Conservation (phyloP, 805 yeast species). For the Yamadazyma olivae region DNA sequence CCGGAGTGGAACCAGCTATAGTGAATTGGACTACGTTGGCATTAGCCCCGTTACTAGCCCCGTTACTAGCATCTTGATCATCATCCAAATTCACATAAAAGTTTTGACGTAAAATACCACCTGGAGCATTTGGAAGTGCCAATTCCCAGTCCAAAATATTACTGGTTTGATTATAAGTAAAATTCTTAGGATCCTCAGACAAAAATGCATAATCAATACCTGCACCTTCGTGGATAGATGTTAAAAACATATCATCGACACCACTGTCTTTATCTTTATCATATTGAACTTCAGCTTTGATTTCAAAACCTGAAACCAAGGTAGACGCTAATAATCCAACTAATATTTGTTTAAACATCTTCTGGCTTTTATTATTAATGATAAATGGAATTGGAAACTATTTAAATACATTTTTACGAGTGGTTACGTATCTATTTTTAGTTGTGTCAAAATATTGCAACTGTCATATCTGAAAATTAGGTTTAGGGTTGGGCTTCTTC, state of each 20-base stretch:
- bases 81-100: not conserved
- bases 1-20: conserved; percentile 4
- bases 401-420: too few species aligned
- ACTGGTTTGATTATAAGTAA: conserved; percentile 1
- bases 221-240: conserved; percentile 2
- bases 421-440: too few species aligned
- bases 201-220: conserved; percentile 30
- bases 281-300: not conserved
- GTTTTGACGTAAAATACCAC: not conserved
- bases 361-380: too few species aligned
- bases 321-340: too few species aligned
- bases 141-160: not conserved
- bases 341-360: too few species aligned
- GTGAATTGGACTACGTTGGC: conserved; percentile 4
- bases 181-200: not conserved
- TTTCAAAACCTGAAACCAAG: not conserved
- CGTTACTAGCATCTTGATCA: not conserved
- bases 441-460: too few species aligned
- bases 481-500: too few species aligned
- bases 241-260: not conserved
- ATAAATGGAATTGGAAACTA: too few species aligned
- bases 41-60: not conserved
- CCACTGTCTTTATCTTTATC: not conserved
- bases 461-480: too few species aligned
- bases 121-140: not conserved